Evolutionary conservation across 257 asterid genomes (phyloP), one percentile per base, ranked within the genome.

Genomic region (Gentiana dahurica): DNA sequence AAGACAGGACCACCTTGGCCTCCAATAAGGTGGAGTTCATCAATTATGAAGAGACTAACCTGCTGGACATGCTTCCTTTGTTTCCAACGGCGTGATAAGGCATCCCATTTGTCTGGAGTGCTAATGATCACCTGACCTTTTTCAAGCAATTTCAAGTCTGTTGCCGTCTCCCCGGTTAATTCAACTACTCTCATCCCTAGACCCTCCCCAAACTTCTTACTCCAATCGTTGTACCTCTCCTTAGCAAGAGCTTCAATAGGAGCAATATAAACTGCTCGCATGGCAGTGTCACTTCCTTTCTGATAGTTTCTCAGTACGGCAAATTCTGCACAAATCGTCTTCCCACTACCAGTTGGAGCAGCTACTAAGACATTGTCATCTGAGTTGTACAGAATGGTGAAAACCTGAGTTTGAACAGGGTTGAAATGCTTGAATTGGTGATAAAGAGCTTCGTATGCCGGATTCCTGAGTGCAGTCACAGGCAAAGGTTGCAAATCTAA

Each of bases 321-420:
- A 60, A 74, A 74, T 67, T 74, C 80, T 0, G 80, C 74, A 45
- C 80, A 74, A 36, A 74, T 63, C 6, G 80, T 74, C 71, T 74
- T 74, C 51, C 80, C 80, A 60, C 80, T 74, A 52, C 80, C 80
- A 63, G 76, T 74, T 44, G 80, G 80, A 37, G 80, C 80, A 33
- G 80, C 80, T 43, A 74, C 80, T 43, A 74, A 61, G 56, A 74
- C 76, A 50, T 70, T 70, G 62, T 74, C 80, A 36, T 74, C 80
- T 24, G 80, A 74, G 64, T 74, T 74, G 66, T 74, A 74, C 55
- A 74, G 54, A 24, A 70, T 62, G 6, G 76, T 67, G 60, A 74
- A 74, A 32, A 74, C 80, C 71, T 75, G 80, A 56, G 80, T 75
- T 44, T 75, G 80, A 12, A 75, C 80, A 10, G 80, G 80, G 54